Evolutionary conservation across 331 rosid genomes (phyloP), one percentile per base, ranked within the genome.

Genomic region (Malus hybrid): DNA sequence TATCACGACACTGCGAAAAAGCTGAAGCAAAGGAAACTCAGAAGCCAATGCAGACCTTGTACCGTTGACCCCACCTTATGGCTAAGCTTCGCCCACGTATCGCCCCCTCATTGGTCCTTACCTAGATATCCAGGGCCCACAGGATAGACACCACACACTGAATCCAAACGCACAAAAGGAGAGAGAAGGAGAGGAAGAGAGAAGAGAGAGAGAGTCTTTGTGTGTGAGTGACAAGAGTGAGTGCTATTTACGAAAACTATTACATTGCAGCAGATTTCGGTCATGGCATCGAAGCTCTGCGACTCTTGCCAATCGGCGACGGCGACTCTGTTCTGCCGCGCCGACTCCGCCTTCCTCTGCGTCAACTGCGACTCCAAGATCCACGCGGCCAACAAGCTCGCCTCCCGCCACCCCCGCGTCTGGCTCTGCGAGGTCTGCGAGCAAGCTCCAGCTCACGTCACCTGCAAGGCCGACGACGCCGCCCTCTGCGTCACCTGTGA

Each of bases 391-490:
- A 92, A 91, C 92, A 94, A 92, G 83, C 97, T 94, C 46, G 96
- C 97, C 2, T 92, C 97, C n/a, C 99, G 97, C 68, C 99, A 94
- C 84, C 88, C 89, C 3, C 97, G 99, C 33, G 93, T 94, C 14
- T 77, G 85, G 72, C 81, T 94, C 70, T 94, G 99, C 77, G 93
- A 92, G 68, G 99, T 90, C 57, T 92, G 99, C 78, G 99, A 94
- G 76, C 99, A 92, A 42, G 96, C 95, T 0, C 99, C 97, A 0
- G 96, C 92, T 3, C 91, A 90, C 77, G 92, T 94, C 70, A 90
- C 91, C 42, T 94, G 97, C 87, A 91, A 94, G 83, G 99, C 99
- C 11, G 99, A 94, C 74, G 96, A 91, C 68, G 99, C 97, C 14
- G 81, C 89, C 2, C 97, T 94, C 79, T 94, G 97, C 79, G 75